Conservation (phyloP, 2,329 filamentous ascomycete genomes). For the Phaeomoniella chlamydospora region DNA sequence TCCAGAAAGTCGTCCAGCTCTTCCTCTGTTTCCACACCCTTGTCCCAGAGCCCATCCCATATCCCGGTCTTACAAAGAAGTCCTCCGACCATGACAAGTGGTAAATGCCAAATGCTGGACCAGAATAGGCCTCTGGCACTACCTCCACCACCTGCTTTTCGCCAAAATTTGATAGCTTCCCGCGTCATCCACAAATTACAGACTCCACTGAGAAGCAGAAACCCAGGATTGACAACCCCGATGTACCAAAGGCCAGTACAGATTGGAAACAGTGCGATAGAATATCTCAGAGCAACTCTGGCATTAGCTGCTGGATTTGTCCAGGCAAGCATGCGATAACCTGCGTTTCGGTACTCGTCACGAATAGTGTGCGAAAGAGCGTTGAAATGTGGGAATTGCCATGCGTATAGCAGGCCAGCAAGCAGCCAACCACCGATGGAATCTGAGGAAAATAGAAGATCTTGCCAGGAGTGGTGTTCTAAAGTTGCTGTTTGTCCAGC, state of each 20-base stretch:
- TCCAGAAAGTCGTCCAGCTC: too few relatives aligned
- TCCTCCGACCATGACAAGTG: slow-evolving; percentile 75
- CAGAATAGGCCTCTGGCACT: slow-evolving; percentile 80
- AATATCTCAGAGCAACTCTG: slow-evolving; percentile 78
- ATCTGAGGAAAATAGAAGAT: slow-evolving; percentile 58
- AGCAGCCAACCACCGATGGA: slow-evolving; percentile 76
- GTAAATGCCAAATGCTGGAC: slow-evolving; percentile 95
- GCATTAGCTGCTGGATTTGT: slow-evolving; percentile 73
- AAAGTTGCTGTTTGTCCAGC: slow-evolving; percentile 70
- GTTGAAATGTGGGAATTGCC: slow-evolving; percentile 99
- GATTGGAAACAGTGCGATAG: slow-evolving; percentile 70
- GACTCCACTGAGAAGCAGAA: slow-evolving; percentile 63
- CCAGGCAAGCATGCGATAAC: slow-evolving; percentile 65
- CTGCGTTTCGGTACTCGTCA: slow-evolving; percentile 67
- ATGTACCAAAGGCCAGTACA: slow-evolving; percentile 66
- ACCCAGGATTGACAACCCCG: slow-evolving; percentile 74
- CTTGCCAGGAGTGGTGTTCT: slow-evolving; percentile 58
- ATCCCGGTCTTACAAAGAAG: slow-evolving; percentile 89
- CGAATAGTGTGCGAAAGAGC: slow-evolving; percentile 77
- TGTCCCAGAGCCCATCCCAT: slow-evolving; percentile 68
- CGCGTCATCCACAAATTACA: slow-evolving; percentile 76
- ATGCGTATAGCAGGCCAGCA: slow-evolving; percentile 72
- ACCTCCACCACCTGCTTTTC: slow-evolving; percentile 59
- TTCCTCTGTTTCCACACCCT: slow-evolving; percentile 11
- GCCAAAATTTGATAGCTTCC: slow-evolving; percentile 73